Base-by-base conservation (phyloP, 1,284 basidiomycete genomes). In the Cerrena zonata region DNA sequence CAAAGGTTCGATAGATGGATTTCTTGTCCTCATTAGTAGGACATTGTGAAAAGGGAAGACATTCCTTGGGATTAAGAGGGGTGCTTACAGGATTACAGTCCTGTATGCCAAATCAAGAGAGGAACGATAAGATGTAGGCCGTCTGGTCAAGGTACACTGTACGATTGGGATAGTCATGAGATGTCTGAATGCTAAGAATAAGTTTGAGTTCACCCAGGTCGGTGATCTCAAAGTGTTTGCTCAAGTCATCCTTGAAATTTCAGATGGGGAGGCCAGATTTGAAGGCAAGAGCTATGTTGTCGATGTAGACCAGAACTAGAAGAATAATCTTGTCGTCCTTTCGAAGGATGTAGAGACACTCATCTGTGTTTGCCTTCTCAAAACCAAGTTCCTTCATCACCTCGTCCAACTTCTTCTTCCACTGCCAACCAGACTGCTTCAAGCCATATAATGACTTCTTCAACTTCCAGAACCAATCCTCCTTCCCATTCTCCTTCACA, bases 321-420 rank as follows among this genome's bases (percentile, higher is more conserved):
- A 48, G 21, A 44, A 25, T n/a, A 13, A 10, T 22, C 22, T 19
- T 25, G 37, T 13, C 22, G 5, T 48, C 37, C 7, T 41, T 41
- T 2, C 51, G 25, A 22, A 51, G 39, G 26, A 57, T 55, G 49
- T 64, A 72, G 12, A 72, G 60, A n/a, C 64, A 60, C 46, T 56
- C 55, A 46, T 74, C 70, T 2, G 61, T 54, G 22, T 56, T 43
- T 3, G 49, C 55, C 7, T 52, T 45, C 2, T 19, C 54, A 53
- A 66, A 65, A 1, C 65, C 66, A 22, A 65, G 51, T 5, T 51
- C 26, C 4, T 15, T 25, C 19, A 61, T 46, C n/a, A 30, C 43
- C 19, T 44, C 37, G 40, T 49, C 25, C 21, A 65, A 46, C 15
- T 46, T 58, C 30, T 55, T 46, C 52, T 66, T 53, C 66, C 66